Evolutionary conservation across 306 rosid species (phyloP).

Genomic region (Ormosia emarginata): DNA sequence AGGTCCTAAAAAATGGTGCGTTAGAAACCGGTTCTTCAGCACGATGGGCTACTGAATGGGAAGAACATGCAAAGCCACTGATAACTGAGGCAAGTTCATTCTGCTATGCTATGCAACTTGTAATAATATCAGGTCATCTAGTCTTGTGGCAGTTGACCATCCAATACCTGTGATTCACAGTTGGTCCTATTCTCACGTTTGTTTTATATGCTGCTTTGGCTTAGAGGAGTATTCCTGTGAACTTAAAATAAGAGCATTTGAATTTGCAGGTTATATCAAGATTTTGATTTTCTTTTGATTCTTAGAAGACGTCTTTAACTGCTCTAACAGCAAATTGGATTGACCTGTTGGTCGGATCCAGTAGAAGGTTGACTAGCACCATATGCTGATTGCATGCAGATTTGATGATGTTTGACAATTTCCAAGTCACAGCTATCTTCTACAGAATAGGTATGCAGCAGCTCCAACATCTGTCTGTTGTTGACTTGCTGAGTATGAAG

Average conservation of each 20-base stretch:
- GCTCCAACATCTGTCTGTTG: conserved; percentile 13
- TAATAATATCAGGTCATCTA: neutral
- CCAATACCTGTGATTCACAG: neutral
- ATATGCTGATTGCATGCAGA: neutral
- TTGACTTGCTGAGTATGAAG: neutral
- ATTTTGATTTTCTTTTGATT: conserved; percentile 23
- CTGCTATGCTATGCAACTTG: conserved; percentile 2
- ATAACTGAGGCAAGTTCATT: conserved; percentile 64
- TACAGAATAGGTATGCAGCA: conserved; percentile 18
- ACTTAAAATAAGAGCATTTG: neutral
- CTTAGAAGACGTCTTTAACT: neutral
- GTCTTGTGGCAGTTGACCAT: neutral
- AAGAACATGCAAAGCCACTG: conserved; percentile 79
- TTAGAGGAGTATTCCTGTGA: neutral
- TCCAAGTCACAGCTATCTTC: neutral
- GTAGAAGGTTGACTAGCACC: conserved; percentile 7
- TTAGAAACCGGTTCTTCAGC: conserved; percentile 65
- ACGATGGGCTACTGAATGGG: conserved; percentile 90
- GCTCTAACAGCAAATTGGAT: neutral
- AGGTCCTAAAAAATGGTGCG: conserved; percentile 59
- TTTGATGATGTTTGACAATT: conserved; percentile 7
- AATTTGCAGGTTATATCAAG: conserved; percentile 41
- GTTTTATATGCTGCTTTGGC: neutral
- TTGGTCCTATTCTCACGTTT: neutral
- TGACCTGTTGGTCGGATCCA: neutral